Evolutionary conservation across 192 early-diverging fungal species (phyloP).

Genomic region (Coemansia sp.): DNA sequence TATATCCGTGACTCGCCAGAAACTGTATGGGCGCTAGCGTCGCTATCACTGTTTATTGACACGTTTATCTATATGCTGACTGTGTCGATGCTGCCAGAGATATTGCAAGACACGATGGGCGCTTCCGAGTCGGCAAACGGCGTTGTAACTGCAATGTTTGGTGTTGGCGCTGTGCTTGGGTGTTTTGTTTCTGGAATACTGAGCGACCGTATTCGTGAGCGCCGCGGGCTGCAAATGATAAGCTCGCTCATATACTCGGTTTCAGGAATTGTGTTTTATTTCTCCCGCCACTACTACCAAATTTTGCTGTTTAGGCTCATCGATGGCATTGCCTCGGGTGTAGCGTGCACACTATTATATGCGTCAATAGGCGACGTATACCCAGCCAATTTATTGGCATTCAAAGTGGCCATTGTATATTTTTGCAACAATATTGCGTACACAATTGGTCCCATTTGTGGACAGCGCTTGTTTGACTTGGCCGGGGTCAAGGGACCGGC

Average conservation of each 20-base stretch:
- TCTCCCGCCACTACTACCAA: conserved; percentile 32
- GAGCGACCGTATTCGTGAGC: conserved; percentile 22
- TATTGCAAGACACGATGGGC: conserved; percentile 34
- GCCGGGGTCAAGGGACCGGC: conserved; percentile 26
- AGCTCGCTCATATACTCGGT: conserved; percentile 19
- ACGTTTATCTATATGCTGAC: conserved; percentile 43
- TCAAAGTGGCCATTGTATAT: conserved; percentile 40
- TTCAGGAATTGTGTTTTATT: conserved; percentile 31
- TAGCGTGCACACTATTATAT: conserved; percentile 35
- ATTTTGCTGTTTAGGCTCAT: conserved; percentile 32
- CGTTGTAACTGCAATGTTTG: conserved; percentile 39
- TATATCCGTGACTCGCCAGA: conserved; percentile 13
- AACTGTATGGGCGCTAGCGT: conserved; percentile 37
- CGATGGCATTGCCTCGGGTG: conserved; percentile 36
- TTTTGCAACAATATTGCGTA: conserved; percentile 45
- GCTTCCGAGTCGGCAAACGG: conserved; percentile 37
- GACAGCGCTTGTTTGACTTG: conserved; percentile 24
- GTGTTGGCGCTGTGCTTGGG: conserved; percentile 27
- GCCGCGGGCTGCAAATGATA: conserved; percentile 22
- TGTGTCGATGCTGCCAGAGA: conserved; percentile 29
- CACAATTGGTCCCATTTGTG: conserved; percentile 39
- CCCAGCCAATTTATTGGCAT: conserved; percentile 31
- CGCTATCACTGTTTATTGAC: conserved; percentile 38
- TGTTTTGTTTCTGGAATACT: conserved; percentile 9
- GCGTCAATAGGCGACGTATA: conserved; percentile 43